phyloP scores from a whole-genome alignment of 2,329 filamentous ascomycete species.

The Pleochaeta shiraiana region DNA sequence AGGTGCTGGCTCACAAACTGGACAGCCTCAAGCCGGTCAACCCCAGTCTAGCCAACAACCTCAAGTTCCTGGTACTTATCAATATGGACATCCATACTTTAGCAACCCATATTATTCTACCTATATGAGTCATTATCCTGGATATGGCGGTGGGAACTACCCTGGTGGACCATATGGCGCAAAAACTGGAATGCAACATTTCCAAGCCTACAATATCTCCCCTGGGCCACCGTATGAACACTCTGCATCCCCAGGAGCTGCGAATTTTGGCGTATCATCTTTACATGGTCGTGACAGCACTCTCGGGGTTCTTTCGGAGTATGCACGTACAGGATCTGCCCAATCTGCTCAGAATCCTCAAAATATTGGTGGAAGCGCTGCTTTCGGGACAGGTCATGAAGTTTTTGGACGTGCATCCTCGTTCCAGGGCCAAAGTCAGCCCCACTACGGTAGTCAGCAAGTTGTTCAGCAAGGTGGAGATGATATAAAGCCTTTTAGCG shows the following conservation, averaged over 20 bases:
- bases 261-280: slow-evolving; percentile 16
- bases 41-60: slow-evolving; percentile 28
- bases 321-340: slow-evolving; percentile 18
- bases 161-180: slow-evolving; percentile 19
- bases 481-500: slow-evolving; percentile 20
- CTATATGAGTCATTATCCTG: slow-evolving; percentile 32
- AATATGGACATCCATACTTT: slow-evolving; percentile 36
- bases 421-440: slow-evolving; percentile 18
- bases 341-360: slow-evolving; percentile 18
- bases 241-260: slow-evolving; percentile 17
- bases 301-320: slow-evolving; percentile 18
- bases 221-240: slow-evolving; percentile 19
- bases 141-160: slow-evolving; percentile 20
- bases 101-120: slow-evolving; percentile 39
- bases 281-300: slow-evolving; percentile 19
- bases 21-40: slow-evolving; percentile 25
- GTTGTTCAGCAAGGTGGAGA: slow-evolving; percentile 16
- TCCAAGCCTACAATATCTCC: slow-evolving; percentile 19
- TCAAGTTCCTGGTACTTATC: slow-evolving; percentile 25
- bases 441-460: slow-evolving; percentile 16
- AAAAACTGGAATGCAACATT: slow-evolving; percentile 18
- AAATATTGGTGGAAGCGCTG: slow-evolving; percentile 16
- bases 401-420: slow-evolving; percentile 17
- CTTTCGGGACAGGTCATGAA: slow-evolving; percentile 18
- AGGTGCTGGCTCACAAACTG: slow-evolving; percentile 23